A percentile compares a stretch with the other conserved stretches of the same genome.
Conservation (phyloP, 2,329 filamentous ascomycete genomes). For the Talaromyces sp. region DNA sequence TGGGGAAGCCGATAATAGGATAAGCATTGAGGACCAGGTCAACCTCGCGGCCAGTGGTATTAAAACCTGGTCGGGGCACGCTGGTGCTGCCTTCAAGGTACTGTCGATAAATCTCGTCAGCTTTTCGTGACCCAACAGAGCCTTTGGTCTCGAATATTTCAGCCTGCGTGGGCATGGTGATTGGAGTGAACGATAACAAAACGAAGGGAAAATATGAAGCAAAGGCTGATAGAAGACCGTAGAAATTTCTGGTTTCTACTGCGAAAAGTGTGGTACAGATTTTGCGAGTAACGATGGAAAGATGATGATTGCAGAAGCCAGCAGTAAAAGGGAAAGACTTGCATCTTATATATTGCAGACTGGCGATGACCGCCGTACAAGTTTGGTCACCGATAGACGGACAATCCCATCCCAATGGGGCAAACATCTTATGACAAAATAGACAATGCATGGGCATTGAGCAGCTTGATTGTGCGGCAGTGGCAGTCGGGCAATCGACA, state of each 20-base stretch:
- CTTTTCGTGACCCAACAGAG: background rate
- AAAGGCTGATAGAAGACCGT: background rate
- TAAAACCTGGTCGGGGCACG: constrained; percentile 54
- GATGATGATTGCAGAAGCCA: background rate
- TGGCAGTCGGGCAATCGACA: background rate
- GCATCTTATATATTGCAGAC: constrained; percentile 2
- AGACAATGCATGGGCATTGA: background rate
- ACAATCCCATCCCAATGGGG: constrained; percentile 1
- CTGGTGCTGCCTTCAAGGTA: constrained; percentile 33
- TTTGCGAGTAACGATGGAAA: background rate
- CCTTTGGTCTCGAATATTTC: background rate
- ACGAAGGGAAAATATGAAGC: background rate
- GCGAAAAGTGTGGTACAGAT: background rate
- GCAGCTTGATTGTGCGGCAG: background rate
- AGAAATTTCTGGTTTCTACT: background rate
- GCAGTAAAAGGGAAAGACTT: background rate
- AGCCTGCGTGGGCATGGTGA: background rate
- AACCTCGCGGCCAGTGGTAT: constrained; percentile 55
- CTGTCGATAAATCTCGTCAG: constrained; percentile 24
- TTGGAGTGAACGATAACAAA: background rate
- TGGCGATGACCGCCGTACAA: background rate
- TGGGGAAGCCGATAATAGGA: constrained; percentile 60
- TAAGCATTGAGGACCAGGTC: constrained; percentile 69
- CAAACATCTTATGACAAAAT: background rate
- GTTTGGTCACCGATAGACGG: background rate